Evolutionary conservation across 2,329 filamentous ascomycete genomes (phyloP), one percentile per base, ranked within the genome.

Genomic region (Ascosphaera apis): DNA sequence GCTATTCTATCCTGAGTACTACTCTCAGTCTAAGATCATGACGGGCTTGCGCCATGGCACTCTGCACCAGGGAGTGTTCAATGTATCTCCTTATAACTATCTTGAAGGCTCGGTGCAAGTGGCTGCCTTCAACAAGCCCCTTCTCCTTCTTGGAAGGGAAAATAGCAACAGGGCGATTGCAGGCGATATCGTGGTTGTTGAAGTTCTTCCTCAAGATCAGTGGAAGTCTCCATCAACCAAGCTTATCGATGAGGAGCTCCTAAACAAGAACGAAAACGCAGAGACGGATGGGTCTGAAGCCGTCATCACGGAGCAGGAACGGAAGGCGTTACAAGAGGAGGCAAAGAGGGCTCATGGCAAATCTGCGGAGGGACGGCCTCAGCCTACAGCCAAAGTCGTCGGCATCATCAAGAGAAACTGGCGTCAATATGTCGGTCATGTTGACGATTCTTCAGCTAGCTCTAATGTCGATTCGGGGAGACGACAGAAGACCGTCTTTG

Each of bases 211-310:
- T 0, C 79, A 84, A 53, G 82, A 92, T 38, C 86, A 93, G 53
- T 98, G 88, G 88, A 95, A 93, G 56, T 75, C 78, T 33, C 84
- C 88, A 1, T 95, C 86, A 2, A 86, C 81, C 3, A 91, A 91
- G 53, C 86, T 98, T 34, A 75, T 98, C 21, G 88, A 98, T 45
- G 88, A 98, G 53, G 86, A 93, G 46, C 69, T 76, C 1, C 62
- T 95, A 28, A 92, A 83, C 37, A 82, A 79, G 54, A 82, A 98
- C 48, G 88, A 98, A 48, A 92, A 91, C 46, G 76, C 88, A 1
- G 88, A 95, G 43, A 69, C 69, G 3, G 76, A 78, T 37, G 67
- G 67, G 4, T 69, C 67, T 17, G 71, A 73, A 40, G 76, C 76
- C 31, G 64, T 91, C n/a, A 70, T 91, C n/a, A 81, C 82, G 0